Evolutionary conservation across 2,329 filamentous ascomycete species (phyloP).

Genomic region (Emergomyces pasteurianus): DNA sequence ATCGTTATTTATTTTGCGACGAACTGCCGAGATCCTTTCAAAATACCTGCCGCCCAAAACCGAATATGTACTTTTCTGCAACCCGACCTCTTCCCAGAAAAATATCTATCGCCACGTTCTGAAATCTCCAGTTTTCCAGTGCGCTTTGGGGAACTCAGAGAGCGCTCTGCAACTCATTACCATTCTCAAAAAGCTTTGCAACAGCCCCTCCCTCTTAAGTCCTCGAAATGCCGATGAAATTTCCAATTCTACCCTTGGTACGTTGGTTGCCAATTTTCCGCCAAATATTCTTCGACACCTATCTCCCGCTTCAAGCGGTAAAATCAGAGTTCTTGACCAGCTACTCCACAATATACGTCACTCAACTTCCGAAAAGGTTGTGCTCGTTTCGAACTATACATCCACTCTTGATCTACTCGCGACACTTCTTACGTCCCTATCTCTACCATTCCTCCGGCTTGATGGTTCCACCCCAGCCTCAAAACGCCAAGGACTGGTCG

Average conservation of each 20-base stretch:
- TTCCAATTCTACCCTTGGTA: conserved; percentile 35
- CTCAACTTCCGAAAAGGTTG: conserved; percentile 56
- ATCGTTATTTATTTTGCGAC: conserved; percentile 52
- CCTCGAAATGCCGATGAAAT: conserved; percentile 37
- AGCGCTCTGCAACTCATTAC: conserved; percentile 57
- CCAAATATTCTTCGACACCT: conserved; percentile 41
- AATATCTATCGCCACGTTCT: conserved; percentile 52
- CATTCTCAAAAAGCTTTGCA: conserved; percentile 62
- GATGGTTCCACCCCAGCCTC: conserved; percentile 53
- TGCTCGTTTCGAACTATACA: conserved; percentile 66
- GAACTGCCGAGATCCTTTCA: conserved; percentile 54
- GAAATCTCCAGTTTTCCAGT: conserved; percentile 51
- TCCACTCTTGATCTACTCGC: conserved; percentile 57
- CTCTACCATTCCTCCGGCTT: conserved; percentile 52
- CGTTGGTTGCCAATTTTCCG: conserved; percentile 43
- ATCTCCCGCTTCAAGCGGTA: conserved; percentile 48
- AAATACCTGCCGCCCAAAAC: conserved; percentile 56
- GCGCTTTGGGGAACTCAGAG: conserved; percentile 49
- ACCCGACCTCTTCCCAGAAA: conserved; percentile 48
- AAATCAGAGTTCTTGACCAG: conserved; percentile 55
- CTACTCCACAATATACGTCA: conserved; percentile 50
- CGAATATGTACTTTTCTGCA: conserved; percentile 56
- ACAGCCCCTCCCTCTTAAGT: conserved; percentile 52
- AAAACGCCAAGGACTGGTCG: conserved; percentile 56
- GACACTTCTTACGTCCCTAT: conserved; percentile 47